Evolutionary conservation across 805 yeast species (phyloP).

Genomic region (Nadsonia fulvescens): DNA sequence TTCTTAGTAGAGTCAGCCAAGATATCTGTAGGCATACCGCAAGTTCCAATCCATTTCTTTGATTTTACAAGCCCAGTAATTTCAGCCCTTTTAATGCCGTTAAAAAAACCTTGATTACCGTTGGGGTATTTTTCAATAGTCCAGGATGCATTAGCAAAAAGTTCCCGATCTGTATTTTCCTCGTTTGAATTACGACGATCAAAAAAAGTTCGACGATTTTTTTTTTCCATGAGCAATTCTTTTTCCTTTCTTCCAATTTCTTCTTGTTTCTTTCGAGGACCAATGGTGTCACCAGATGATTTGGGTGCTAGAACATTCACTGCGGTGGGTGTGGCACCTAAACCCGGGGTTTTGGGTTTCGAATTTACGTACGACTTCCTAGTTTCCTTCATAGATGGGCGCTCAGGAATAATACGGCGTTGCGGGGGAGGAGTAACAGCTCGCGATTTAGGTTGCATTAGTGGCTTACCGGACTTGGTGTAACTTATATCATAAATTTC

Average conservation of each 20-base stretch:
- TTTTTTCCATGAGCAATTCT: slow-evolving; percentile 2
- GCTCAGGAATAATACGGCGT: no score
- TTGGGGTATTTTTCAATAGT: slow-evolving; percentile 43
- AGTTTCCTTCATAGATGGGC: no score
- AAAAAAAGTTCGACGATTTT: slow-evolving; percentile 4
- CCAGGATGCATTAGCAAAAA: slow-evolving; percentile 52
- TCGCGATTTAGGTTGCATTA: no score
- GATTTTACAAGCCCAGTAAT: slow-evolving; percentile 19
- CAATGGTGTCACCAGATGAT: slow-evolving; percentile 3
- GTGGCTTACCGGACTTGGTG: no score
- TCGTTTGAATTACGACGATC: background rate
- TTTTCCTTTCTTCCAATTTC: slow-evolving; percentile 1
- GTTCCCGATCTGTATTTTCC: slow-evolving; percentile 4
- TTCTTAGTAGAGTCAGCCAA: slow-evolving; percentile 39
- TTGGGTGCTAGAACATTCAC: slow-evolving; percentile 4
- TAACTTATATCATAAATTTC: no score
- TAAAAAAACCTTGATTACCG: slow-evolving; percentile 79
- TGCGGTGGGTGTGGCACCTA: slow-evolving; percentile 3
- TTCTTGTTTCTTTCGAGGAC: slow-evolving; percentile 4
- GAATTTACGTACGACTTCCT: no score
- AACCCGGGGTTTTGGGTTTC: no score
- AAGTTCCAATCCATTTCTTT: slow-evolving; percentile 71
- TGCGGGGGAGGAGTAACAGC: no score
- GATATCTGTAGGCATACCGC: slow-evolving; percentile 80
- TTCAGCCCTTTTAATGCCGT: slow-evolving; percentile 53